Evolutionary conservation across 2,329 filamentous ascomycete genomes (phyloP), one percentile per base, ranked within the genome.

Genomic region (Trichophyton rubrum): DNA sequence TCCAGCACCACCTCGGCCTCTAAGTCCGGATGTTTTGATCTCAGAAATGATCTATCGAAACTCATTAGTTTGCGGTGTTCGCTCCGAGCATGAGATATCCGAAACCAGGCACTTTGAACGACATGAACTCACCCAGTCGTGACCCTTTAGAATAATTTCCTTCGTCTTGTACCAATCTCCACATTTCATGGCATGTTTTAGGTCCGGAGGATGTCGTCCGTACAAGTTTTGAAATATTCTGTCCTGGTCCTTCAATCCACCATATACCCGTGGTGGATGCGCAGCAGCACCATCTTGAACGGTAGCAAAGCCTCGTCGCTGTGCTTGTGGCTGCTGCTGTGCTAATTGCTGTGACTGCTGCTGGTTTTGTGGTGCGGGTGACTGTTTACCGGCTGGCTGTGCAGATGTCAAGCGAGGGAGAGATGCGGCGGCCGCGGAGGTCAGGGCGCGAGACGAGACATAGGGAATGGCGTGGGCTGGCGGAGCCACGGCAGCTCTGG

Each of bases 141-240:
- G 89, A 61, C 93, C 93, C 82, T 99, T 99, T 68, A 90, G 78
- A 62, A 99, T 77, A 62, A 99, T 99, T 75, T 99, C 93, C 83
- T 99, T 99, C 60, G 93, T 99, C 83, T 95, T 96, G 80, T 99
- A 85, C 93, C 93, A 99, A 76, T 97, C 93, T 68, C 93, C 93
- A 82, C 95, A 95, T 79, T 95, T 96, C 86, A 90, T 91, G 59
- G 93, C 91, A 72, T 85, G 90, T 80, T 93, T 92, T 68, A 99
- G 79, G 75, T 96, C 91, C 64, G 90, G 83, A 59, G 90, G 90
- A 78, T 89, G 90, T 73, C 93, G 90, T 70, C 90, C 86, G 79
- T 99, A 99, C 62, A 99, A 82, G 79, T 99, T 99, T 80, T 95
- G 91, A 79, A 99, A 99, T 77, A 99, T 99, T 70, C 93, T 86